phyloP scores from a whole-genome alignment of 768 basidiomycete species.

The Jaapia argillacea region DNA sequence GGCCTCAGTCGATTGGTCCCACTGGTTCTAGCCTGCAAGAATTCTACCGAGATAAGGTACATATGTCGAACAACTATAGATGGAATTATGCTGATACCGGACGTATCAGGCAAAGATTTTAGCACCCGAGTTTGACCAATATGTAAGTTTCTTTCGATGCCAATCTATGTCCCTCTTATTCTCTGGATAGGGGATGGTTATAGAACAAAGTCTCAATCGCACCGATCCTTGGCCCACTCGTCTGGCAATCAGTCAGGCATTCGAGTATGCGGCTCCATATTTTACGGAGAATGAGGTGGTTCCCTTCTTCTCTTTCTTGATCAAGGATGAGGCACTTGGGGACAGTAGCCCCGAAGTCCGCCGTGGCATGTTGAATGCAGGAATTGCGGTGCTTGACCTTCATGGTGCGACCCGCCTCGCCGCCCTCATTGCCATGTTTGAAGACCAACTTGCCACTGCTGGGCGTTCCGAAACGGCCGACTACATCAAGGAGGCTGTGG shows the following conservation, averaged over 20 bases:
- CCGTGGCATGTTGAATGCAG: constrained; percentile 80
- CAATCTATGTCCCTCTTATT: constrained; percentile 1
- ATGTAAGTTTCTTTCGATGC: constrained; percentile 37
- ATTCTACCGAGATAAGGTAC: constrained; percentile 78
- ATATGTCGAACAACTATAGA: constrained; percentile 2
- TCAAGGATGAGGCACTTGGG: constrained; percentile 79
- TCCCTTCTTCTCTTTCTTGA: constrained; percentile 76
- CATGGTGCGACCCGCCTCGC: constrained; percentile 69
- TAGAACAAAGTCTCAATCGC: constrained; percentile 76
- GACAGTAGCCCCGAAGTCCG: constrained; percentile 79
- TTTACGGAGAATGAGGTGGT: constrained; percentile 54
- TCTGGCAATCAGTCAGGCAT: constrained; percentile 58
- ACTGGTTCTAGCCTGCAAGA: constrained; percentile 48
- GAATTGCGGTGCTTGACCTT: constrained; percentile 68
- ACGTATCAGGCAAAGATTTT: constrained; percentile 63
- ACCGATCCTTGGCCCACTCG: constrained; percentile 85
- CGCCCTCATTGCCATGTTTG: constrained; percentile 73
- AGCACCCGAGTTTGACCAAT: constrained; percentile 89
- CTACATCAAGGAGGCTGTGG: constrained; percentile 87
- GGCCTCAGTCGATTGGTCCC: constrained; percentile 44
- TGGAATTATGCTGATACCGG: background rate
- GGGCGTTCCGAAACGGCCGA: constrained; percentile 64
- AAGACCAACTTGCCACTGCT: constrained; percentile 49
- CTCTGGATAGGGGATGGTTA: constrained; percentile 77
- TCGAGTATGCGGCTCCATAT: constrained; percentile 56